Evolutionary conservation across 1,284 basidiomycete species (phyloP), one percentile per base, ranked within the genome.

Genomic region (Cryptococcus deneoformans): DNA sequence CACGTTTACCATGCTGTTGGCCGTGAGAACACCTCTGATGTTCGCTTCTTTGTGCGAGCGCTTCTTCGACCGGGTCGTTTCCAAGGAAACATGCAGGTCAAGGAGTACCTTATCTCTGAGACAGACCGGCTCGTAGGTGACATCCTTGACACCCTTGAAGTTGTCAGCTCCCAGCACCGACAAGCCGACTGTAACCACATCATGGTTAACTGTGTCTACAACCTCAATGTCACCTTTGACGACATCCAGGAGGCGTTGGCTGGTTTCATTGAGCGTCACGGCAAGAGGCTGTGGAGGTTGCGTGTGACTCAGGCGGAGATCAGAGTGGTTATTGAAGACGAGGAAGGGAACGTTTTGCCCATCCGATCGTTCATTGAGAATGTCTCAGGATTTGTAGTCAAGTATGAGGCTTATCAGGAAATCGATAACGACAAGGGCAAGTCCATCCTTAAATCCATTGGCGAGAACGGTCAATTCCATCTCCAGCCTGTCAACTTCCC

Each of bases 361-460:
- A 92, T 99, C 73, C 92, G 96, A 46, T 94, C 94, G 68, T 88
- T 98, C 76, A 95, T 99, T 77, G 92, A 96, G 81, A 99, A 98
- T 77, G 92, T 97, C 53, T 96, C 94, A 45, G 95, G 95, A 49
- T 98, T 99, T 80, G 91, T 98, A 65, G 95, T 99, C 78, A 95
- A 97, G 78, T 98, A 89, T 82, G 91, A 95, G 74, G 91, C 90
- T n/a, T 99, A 99, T 81, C 93, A 98, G 79, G 96, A 99, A 81
- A 92, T 98, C 68, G 87, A 87, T 46, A 96, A 91, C 48, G 94
- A 98, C 75, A 94, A 90, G 79, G 95, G 95, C 50, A 88, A 88
- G 7, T 88, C 87, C 6, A 92, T 98, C 66, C 84, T 99, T 64
- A 96, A 96, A 79, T 95, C 94, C 6, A 95, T 97, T 65, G 94